Evolutionary conservation across 768 basidiomycete genomes (phyloP).

Genomic region (Rhodotorula kratochvilovae): DNA sequence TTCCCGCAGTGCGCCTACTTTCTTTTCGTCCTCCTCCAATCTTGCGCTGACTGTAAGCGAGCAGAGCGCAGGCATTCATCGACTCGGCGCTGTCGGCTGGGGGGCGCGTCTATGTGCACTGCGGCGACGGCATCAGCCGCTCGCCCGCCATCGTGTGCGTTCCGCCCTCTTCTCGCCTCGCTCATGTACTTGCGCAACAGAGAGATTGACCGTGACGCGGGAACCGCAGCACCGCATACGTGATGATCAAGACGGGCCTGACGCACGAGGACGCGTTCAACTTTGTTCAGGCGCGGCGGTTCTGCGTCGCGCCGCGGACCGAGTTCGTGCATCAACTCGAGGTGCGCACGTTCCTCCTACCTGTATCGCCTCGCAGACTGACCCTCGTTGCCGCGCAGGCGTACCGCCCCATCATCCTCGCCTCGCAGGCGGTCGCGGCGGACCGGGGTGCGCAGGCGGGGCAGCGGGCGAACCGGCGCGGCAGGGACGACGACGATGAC

Average conservation of each 20-base stretch:
- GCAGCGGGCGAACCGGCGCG: slow-evolving; percentile 55
- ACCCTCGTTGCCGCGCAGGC: slow-evolving; percentile 55
- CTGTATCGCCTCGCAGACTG: slow-evolving; percentile 43
- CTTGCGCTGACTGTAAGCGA: background rate
- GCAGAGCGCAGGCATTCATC: slow-evolving; percentile 42
- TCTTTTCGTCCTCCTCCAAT: background rate
- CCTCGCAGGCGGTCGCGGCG: slow-evolving; percentile 62
- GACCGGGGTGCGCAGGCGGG: slow-evolving; percentile 53
- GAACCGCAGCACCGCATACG: slow-evolving; percentile 39
- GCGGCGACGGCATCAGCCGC: slow-evolving; percentile 44
- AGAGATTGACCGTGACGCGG: background rate
- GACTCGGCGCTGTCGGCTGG: slow-evolving; percentile 27
- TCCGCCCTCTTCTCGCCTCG: background rate
- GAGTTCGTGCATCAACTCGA: slow-evolving; percentile 91
- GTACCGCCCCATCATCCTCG: slow-evolving; percentile 87
- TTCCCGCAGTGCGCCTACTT: slow-evolving; percentile 65
- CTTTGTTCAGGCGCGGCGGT: slow-evolving; percentile 56
- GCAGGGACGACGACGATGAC: slow-evolving; percentile 58
- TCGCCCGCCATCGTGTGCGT: slow-evolving; percentile 44
- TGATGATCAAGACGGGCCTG: slow-evolving; percentile 38
- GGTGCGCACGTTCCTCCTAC: slow-evolving; percentile 45
- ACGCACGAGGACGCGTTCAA: slow-evolving; percentile 43
- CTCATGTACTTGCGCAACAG: background rate
- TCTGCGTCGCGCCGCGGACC: slow-evolving; percentile 87
- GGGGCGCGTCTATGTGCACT: slow-evolving; percentile 42